A percentile compares a stretch with the other conserved stretches of the same genome.
These are phyloP conservation scores for Albugo candida DNA, from an alignment of 352 stramenopile species.

Conservation along the genomic window DNA sequence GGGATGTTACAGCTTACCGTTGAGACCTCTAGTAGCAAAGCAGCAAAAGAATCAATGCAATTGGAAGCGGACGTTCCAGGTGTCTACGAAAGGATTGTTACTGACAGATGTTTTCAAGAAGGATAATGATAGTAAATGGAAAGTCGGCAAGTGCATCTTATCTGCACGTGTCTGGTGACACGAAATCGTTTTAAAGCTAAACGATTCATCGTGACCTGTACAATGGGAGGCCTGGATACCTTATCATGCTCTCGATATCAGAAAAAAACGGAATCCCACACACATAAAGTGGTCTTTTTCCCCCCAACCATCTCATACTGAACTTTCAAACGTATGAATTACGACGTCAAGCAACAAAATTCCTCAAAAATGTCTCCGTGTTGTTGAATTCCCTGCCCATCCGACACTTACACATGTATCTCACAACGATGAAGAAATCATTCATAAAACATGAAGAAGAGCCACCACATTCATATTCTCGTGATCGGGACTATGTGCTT, in stretches of 20 bases:
- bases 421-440: conserved; percentile 26
- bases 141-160: conserved; percentile 45
- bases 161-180: conserved; percentile 73
- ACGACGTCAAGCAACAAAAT: conserved; percentile 77
- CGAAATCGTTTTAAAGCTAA: conserved; percentile 66
- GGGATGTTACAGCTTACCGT: conserved; percentile 46
- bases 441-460: conserved; percentile 11
- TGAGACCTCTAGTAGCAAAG: not conserved
- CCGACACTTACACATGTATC: conserved; percentile 45
- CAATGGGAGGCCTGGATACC: conserved; percentile 62
- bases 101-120: conserved; percentile 79
- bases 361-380: conserved; percentile 71
- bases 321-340: conserved; percentile 82
- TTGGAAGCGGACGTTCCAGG: conserved; percentile 21
- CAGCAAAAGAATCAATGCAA: not conserved
- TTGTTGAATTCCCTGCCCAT: conserved; percentile 50
- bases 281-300: conserved; percentile 66
- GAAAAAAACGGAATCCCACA: conserved; percentile 57
- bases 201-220: conserved; percentile 57
- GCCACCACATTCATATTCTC: conserved; percentile 11
- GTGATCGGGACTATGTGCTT: conserved; percentile 54
- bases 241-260: conserved; percentile 48
- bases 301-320: conserved; percentile 65
- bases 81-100: conserved; percentile 69
- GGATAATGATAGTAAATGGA: conserved; percentile 77